These are phyloP conservation scores for Mucor plumbeus DNA, from an alignment of 371 early-diverging fungal species.

Conservation along the genomic window DNA sequence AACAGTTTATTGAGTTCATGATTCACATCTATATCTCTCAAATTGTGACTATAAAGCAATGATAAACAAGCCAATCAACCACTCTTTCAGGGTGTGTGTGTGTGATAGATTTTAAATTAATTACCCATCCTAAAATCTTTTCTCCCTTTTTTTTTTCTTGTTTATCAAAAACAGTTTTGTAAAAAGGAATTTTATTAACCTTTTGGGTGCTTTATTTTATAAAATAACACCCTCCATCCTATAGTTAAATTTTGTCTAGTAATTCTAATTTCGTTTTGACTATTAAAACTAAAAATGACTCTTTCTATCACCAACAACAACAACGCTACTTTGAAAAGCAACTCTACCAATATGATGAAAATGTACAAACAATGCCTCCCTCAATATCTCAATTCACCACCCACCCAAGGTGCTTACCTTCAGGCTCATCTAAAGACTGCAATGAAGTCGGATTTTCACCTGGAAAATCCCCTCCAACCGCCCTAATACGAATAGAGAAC, in stretches of 20 bases:
- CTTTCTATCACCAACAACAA: constrained; percentile 14
- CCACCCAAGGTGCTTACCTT: background rate
- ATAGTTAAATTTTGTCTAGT: background rate
- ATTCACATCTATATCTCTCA: no score
- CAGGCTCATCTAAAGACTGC: constrained; percentile 5
- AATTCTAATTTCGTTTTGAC: constrained; percentile 22
- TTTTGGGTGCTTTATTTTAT: constrained; percentile 13
- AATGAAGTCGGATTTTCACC: constrained; percentile 25
- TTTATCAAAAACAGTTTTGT: constrained; percentile 4
- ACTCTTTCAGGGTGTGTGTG: no score
- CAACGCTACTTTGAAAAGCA: constrained; percentile 2
- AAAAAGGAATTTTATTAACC: background rate
- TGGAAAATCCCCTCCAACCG: constrained; percentile 23
- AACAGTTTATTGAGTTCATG: no score
- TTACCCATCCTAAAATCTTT: background rate
- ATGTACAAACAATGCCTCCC: background rate
- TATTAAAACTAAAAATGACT: constrained; percentile 17
- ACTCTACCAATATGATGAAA: background rate
- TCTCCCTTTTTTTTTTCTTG: background rate
- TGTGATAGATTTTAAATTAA: background rate
- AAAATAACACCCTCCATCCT: constrained; percentile 1
- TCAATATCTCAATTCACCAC: background rate
- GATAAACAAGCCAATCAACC: no score
- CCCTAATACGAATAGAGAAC: constrained; percentile 18
- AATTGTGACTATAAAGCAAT: no score